Evolutionary conservation across 345 rosid species (phyloP).

Genomic region (Melaleuca quinquenervia): DNA sequence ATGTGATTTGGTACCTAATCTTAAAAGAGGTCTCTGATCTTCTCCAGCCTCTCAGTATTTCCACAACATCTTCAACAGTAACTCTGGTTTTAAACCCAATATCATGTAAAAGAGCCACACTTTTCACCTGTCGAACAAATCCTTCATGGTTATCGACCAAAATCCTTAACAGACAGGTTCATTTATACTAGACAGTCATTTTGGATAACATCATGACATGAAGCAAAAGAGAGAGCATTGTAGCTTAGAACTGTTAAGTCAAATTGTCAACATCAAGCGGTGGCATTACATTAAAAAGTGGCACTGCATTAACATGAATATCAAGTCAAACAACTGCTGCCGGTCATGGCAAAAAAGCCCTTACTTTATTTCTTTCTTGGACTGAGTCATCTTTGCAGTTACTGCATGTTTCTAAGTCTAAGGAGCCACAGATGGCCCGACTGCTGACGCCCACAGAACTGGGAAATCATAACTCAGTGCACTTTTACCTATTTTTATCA

Average conservation of each 20-base stretch:
- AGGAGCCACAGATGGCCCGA: background rate
- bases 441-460: background rate
- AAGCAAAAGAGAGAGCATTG: background rate
- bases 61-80: constrained; percentile 41
- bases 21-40: constrained; percentile 37
- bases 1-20: constrained; percentile 43
- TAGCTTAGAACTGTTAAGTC: background rate
- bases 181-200: background rate
- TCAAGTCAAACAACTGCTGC: background rate
- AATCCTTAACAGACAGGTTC: background rate
- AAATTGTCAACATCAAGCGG: background rate
- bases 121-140: constrained; percentile 40
- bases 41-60: constrained; percentile 48
- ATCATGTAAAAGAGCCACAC: constrained; percentile 41
- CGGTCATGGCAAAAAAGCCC: background rate
- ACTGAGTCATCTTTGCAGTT: background rate
- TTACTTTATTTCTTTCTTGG: background rate
- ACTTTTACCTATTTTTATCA: background rate
- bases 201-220: background rate
- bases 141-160: background rate
- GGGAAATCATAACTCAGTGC: background rate
- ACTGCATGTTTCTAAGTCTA: background rate
- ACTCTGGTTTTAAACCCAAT: constrained; percentile 76
- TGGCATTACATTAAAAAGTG: background rate
- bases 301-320: background rate